phyloP scores from a whole-genome alignment of 352 stramenopile genomes.

The Globisporangium orthogonon region DNA sequence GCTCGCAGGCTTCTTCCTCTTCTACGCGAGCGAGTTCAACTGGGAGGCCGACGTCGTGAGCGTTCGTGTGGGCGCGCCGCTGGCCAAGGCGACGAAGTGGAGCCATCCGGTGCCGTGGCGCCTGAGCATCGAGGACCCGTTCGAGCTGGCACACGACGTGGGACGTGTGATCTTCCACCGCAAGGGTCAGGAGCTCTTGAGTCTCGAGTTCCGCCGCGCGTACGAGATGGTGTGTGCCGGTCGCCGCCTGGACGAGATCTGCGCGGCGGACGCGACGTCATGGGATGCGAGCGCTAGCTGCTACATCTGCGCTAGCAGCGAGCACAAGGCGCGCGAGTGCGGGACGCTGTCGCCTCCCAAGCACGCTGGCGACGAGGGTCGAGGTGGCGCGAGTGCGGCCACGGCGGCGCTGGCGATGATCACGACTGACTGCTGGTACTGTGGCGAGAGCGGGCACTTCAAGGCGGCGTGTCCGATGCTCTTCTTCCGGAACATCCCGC shows the following conservation, averaged over 20 bases:
- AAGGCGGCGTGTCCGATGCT: constrained; percentile 72
- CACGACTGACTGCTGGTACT: constrained; percentile 70
- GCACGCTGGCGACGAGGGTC: neutral
- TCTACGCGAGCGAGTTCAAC: constrained; percentile 95
- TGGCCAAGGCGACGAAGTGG: constrained; percentile 73
- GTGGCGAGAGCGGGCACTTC: constrained; percentile 59
- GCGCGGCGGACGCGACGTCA: constrained; percentile 30
- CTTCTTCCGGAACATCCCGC: constrained; percentile 44
- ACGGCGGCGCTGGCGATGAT: constrained; percentile 13
- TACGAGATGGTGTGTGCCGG: constrained; percentile 38
- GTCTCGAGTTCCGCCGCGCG: constrained; percentile 53
- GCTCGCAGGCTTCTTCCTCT: constrained; percentile 95
- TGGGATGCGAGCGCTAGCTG: constrained; percentile 47
- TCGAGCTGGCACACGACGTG: constrained; percentile 78
- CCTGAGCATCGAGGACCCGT: constrained; percentile 84
- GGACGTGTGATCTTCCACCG: constrained; percentile 71
- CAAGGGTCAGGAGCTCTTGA: constrained; percentile 57
- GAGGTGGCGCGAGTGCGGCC: neutral
- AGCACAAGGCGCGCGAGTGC: constrained; percentile 57
- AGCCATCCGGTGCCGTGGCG: constrained; percentile 60
- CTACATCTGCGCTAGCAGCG: constrained; percentile 52
- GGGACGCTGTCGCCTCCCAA: constrained; percentile 17
- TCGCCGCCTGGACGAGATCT: constrained; percentile 50
- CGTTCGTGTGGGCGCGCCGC: constrained; percentile 64
- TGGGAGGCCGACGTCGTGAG: constrained; percentile 92